Percentiles rank a stretch among this genome's conserved stretches.
phyloP scores from a whole-genome alignment of 116 monocot species.

The Zostera marina region DNA sequence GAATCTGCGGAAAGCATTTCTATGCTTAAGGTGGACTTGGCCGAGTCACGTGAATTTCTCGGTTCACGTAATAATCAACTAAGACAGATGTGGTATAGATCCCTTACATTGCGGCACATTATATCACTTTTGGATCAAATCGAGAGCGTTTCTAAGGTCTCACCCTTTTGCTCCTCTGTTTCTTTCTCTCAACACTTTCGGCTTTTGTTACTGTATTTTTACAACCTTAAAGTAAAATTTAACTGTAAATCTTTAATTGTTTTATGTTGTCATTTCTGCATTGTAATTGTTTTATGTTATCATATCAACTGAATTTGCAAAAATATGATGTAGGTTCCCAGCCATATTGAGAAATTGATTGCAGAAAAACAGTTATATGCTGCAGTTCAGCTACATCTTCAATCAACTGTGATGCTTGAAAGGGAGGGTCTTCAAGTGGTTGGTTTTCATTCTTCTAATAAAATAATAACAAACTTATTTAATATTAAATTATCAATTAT shows the following conservation, averaged over 20 bases:
- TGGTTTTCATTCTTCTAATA: constrained; percentile 11
- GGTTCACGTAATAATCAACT: constrained; percentile 91
- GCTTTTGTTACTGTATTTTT: not conserved
- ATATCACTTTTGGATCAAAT: constrained; percentile 89
- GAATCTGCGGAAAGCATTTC: constrained; percentile 96
- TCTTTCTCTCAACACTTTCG: not conserved
- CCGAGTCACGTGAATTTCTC: constrained; percentile 68
- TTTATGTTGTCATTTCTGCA: not conserved
- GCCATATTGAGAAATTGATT: constrained; percentile 86
- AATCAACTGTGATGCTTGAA: constrained; percentile 75
- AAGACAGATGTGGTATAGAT: constrained; percentile 86
- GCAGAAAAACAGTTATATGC: constrained; percentile 85
- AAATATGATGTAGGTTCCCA: constrained; percentile 53
- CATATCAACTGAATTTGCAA: not conserved
- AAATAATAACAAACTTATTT: not conserved
- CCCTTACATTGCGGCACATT: constrained; percentile 77
- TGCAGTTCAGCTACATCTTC: constrained; percentile 94
- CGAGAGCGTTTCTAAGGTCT: constrained; percentile 78
- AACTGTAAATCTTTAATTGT: not conserved
- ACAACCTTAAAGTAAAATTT: not conserved
- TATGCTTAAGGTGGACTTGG: constrained; percentile 64
- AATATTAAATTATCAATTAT: too few relatives aligned
- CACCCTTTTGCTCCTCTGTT: not conserved
- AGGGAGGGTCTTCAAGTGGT: constrained; percentile 99
- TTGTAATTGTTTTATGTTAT: not conserved